These are phyloP conservation scores for Triglochin maritima DNA, from an alignment of 106 monocot genomes.

Conservation along the genomic window DNA sequence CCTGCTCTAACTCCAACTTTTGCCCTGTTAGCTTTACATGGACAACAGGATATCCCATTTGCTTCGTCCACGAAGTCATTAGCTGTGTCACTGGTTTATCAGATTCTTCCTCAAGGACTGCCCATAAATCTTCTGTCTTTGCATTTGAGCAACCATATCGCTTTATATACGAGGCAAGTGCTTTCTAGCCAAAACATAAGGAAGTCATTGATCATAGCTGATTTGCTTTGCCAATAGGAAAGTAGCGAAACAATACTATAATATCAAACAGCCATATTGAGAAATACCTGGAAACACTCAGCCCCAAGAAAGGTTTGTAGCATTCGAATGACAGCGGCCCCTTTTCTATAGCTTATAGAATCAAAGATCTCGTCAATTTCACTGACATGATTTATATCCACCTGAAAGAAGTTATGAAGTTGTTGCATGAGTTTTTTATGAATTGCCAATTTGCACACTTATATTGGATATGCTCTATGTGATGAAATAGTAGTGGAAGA, in stretches of 20 bases:
- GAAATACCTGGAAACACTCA: conserved; percentile 63
- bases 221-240: not conserved
- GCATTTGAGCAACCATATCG: conserved; percentile 85
- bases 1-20: conserved; percentile 66
- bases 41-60: conserved; percentile 87
- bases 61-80: conserved; percentile 96
- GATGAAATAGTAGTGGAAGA: no score
- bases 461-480: no score
- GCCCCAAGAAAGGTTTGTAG: conserved; percentile 87
- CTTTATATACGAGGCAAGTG: conserved; percentile 85
- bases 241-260: not conserved
- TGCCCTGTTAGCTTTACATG: conserved; percentile 35
- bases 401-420: conserved; percentile 30
- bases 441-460: no score
- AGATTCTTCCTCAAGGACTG: conserved; percentile 85
- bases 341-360: conserved; percentile 85
- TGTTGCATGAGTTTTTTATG: not conserved
- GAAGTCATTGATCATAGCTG: not conserved
- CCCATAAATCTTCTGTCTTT: conserved; percentile 92
- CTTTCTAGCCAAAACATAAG: conserved; percentile 37
- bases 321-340: conserved; percentile 86
- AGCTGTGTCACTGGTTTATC: conserved; percentile 67
- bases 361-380: conserved; percentile 98
- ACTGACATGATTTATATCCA: conserved; percentile 84
- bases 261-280: not conserved